Evolutionary conservation across 176 grass and related monocot species (phyloP), one percentile per base, ranked within the genome.

Genomic region (Zizania latifolia): DNA sequence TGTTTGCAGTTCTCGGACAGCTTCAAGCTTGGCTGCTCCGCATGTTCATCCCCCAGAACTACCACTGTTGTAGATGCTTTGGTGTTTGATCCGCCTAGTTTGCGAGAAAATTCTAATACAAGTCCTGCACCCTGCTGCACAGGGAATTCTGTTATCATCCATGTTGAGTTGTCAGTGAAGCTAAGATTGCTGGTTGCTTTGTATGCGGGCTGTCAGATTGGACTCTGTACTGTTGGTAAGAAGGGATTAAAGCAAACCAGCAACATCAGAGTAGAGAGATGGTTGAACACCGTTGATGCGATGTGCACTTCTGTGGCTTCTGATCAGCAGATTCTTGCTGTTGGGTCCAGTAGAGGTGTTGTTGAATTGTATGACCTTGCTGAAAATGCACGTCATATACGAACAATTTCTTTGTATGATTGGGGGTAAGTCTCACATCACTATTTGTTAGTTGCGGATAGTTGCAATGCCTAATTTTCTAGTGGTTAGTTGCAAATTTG

Each of bases 361-460:
- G 89, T 98, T 62, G 95, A 98, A 68, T 73, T 98, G 74, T 98
- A 98, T 85, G 91, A 98, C 77, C 84, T 98, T 14, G 80, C 89
- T 71, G 95, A 94, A 64, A 87, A 74, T 55, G 73, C 79, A 10
- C 68, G 74, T 36, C 83, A 88, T 85, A 88, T 98, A 68, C 86
- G 95, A 16, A 92, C 91, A 11, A 86, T 98, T 83, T 98, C 95
- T 33, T 87, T 98, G 62, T 92, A 89, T 72, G 89, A 98, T 67
- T 98, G 95, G 95, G 91, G 95, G 88, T 98, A 88, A 87, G 88
- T 56, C 53, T 82, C 26, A 21, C 22, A 33, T 76, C 13, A 33
- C 5, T 64, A 33, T 33, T 32, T 62, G 29, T 30, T 35, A 57
- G 38, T 58, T 19, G 43, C 61, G 9, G 64, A 57, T 59, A 50